Conservation (phyloP, 2,329 filamentous ascomycete species). For the Penicillium sp. region DNA sequence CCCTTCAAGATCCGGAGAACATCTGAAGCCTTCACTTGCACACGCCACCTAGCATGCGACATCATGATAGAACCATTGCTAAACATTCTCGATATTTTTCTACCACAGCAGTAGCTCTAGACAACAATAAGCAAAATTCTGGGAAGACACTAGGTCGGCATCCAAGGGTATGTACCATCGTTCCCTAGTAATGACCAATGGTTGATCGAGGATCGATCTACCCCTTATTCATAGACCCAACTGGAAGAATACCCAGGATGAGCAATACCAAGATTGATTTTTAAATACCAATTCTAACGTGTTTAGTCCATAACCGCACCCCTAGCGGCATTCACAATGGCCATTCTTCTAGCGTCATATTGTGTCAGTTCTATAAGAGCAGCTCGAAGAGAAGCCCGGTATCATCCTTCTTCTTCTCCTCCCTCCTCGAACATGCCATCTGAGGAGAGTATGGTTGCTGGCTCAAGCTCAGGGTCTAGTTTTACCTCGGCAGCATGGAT, state of each 20-base stretch:
- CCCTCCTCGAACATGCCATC: constrained; percentile 36
- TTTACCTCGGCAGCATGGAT: constrained; percentile 39
- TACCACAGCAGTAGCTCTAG: not conserved
- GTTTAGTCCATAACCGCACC: constrained; percentile 54
- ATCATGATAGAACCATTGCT: not conserved
- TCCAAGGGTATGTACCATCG: constrained; percentile 2
- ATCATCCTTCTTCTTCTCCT: constrained; percentile 45
- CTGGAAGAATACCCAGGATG: not conserved
- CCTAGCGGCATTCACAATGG: constrained; percentile 62
- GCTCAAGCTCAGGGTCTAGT: constrained; percentile 39
- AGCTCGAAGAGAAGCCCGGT: constrained; percentile 62
- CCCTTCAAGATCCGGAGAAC: not conserved
- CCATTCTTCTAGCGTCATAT: constrained; percentile 57
- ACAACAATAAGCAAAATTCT: not conserved
- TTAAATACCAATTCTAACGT: not conserved
- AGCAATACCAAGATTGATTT: not conserved
- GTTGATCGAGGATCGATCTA: not conserved
- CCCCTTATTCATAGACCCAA: not conserved
- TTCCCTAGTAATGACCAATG: not conserved
- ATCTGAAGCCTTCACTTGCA: not conserved
- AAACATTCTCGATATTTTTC: not conserved
- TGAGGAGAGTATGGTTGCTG: not conserved
- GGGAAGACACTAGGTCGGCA: constrained; percentile 8
- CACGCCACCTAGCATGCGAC: not conserved
- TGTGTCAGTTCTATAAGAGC: constrained; percentile 62